Conservation (phyloP, 495 filamentous ascomycete genomes). For the Penicillium canariense region DNA sequence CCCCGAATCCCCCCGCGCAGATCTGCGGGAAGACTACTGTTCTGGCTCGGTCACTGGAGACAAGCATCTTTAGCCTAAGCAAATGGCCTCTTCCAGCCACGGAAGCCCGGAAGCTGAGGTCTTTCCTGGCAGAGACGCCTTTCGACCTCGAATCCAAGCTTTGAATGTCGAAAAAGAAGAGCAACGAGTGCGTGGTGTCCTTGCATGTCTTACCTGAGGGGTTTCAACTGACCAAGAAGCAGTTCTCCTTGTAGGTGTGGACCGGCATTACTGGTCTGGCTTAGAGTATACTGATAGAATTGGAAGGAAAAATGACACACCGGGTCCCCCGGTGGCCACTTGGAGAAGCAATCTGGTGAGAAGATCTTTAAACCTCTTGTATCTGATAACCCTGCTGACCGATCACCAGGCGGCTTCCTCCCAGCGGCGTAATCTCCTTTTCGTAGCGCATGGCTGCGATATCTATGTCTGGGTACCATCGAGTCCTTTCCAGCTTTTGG, state of each 20-base stretch:
- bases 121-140: neutral
- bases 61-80: constrained; percentile 7
- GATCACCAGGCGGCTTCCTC: constrained; percentile 50
- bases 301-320: constrained; percentile 31
- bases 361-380: neutral
- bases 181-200: constrained; percentile 33
- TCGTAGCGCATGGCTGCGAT: constrained; percentile 67
- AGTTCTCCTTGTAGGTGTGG: constrained; percentile 25
- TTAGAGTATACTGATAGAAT: constrained; percentile 6
- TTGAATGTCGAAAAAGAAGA: constrained; percentile 38
- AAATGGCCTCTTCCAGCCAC: constrained; percentile 23
- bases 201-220: constrained; percentile 16
- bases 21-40: constrained; percentile 3
- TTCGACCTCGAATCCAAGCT: constrained; percentile 16
- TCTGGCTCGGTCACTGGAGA: neutral
- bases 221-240: constrained; percentile 13
- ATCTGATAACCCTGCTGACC: neutral
- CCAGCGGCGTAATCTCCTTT: constrained; percentile 65
- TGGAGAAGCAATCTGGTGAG: constrained; percentile 55
- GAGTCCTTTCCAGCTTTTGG: constrained; percentile 62
- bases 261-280: neutral
- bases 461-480: constrained; percentile 74
- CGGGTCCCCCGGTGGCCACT: constrained; percentile 31
- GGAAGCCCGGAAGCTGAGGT: constrained; percentile 6
- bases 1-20: constrained; percentile 3